phyloP scores from a whole-genome alignment of 768 basidiomycete genomes.

The Termitomyces sp. region DNA sequence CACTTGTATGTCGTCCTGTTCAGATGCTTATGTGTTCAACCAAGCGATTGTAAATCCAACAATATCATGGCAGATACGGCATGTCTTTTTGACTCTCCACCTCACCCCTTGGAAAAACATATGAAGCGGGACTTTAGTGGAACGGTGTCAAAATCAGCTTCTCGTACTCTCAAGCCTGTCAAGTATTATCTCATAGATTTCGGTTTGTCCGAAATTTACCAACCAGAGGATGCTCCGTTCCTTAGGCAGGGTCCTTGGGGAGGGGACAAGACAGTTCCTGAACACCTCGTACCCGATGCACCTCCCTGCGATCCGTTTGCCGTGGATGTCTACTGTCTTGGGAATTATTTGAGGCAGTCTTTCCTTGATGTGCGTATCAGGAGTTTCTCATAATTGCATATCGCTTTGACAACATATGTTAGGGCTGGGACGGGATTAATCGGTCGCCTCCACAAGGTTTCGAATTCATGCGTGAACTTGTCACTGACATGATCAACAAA shows the following conservation, averaged over 20 bases:
- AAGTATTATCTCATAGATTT: too few species aligned
- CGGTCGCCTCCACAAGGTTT: constrained; percentile 8
- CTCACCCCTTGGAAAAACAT: constrained; percentile 1
- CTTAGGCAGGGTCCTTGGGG: constrained; percentile 27
- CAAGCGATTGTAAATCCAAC: too few species aligned
- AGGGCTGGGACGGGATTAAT: constrained; percentile 3
- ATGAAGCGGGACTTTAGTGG: constrained; percentile 6
- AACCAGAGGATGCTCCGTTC: constrained; percentile 17
- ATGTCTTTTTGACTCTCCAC: constrained; percentile 1
- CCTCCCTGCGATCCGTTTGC: constrained; percentile 25
- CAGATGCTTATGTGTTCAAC: not conserved
- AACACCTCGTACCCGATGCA: constrained; percentile 14
- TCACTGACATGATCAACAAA: too few species aligned
- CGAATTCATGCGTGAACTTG: constrained; percentile 15
- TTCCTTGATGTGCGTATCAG: too few species aligned
- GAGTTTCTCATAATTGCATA: too few species aligned
- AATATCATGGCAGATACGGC: constrained; percentile 14
- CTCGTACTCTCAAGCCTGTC: constrained; percentile 12
- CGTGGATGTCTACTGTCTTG: too few species aligned
- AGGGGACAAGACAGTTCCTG: too few species aligned
- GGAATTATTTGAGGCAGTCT: too few species aligned
- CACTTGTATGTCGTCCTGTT: too few species aligned
- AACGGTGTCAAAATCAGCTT: not conserved
- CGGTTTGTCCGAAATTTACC: constrained; percentile 16
- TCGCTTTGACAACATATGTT: not conserved